These are phyloP conservation scores for Ophiocordyceps robertsii DNA, from an alignment of 2,329 filamentous ascomycete genomes.

Conservation along the genomic window DNA sequence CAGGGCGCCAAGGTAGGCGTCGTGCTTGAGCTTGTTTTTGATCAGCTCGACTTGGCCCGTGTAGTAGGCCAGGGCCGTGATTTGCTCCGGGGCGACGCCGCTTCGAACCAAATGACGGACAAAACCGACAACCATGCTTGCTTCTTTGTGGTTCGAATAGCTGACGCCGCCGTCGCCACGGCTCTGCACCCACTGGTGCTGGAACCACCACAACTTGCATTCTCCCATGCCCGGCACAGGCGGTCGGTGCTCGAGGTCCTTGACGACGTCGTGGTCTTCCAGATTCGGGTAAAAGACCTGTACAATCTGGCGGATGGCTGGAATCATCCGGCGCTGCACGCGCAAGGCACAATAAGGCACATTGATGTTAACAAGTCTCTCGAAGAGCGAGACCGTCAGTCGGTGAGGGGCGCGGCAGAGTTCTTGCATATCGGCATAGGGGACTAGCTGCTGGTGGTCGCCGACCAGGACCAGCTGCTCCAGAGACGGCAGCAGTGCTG, in stretches of 20 bases:
- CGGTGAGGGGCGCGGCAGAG: slow-evolving; percentile 48
- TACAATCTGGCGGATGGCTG: slow-evolving; percentile 28
- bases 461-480: slow-evolving; percentile 50
- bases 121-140: slow-evolving; percentile 62
- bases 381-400: slow-evolving; percentile 65
- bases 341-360: slow-evolving; percentile 52
- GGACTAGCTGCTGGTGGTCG: slow-evolving; percentile 69
- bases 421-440: slow-evolving; percentile 48
- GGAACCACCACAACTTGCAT: slow-evolving; percentile 27
- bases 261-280: slow-evolving; percentile 29
- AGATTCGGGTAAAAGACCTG: slow-evolving; percentile 33
- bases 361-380: slow-evolving; percentile 55
- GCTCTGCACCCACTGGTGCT: slow-evolving; percentile 46
- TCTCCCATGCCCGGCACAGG: slow-evolving; percentile 32
- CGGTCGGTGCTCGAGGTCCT: slow-evolving; percentile 16
- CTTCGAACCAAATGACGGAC: slow-evolving; percentile 60
- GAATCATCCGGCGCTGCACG: slow-evolving; percentile 50
- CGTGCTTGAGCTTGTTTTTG: slow-evolving; percentile 28
- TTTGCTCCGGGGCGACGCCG: slow-evolving; percentile 41
- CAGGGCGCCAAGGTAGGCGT: slow-evolving; percentile 10
- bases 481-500: slow-evolving; percentile 35
- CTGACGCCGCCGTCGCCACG: slow-evolving; percentile 51
- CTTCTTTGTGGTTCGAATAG: slow-evolving; percentile 53
- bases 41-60: slow-evolving; percentile 66
- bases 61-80: slow-evolving; percentile 81